Conservation (phyloP, 2,329 filamentous ascomycete species). For the Huntiella moniliformis region DNA sequence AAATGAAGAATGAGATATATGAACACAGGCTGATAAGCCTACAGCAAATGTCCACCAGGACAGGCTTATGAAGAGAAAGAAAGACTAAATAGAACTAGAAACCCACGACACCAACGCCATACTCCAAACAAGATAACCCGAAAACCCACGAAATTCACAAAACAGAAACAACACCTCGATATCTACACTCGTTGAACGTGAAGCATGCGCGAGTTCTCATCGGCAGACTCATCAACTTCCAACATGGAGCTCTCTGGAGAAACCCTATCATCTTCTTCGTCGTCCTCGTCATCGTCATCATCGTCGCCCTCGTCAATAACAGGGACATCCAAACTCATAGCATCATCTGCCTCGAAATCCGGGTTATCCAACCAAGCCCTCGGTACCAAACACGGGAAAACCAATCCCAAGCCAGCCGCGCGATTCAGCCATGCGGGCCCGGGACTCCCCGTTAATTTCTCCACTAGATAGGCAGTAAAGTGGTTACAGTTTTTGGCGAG, state of each 20-base stretch:
- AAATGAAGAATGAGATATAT: neutral
- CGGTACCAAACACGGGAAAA: slow-evolving; percentile 65
- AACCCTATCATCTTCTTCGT: slow-evolving; percentile 14
- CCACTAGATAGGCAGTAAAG: slow-evolving; percentile 61
- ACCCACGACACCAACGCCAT: neutral
- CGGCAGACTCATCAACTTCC: slow-evolving; percentile 31
- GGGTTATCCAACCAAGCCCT: slow-evolving; percentile 66
- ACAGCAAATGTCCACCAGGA: neutral
- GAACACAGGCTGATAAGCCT: slow-evolving; percentile 1
- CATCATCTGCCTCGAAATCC: slow-evolving; percentile 54
- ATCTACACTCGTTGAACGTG: neutral
- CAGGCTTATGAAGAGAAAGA: neutral
- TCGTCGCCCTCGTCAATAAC: slow-evolving; percentile 52
- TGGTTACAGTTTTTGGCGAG: slow-evolving; percentile 78
- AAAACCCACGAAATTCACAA: neutral
- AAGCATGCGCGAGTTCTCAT: slow-evolving; percentile 17
- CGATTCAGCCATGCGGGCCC: slow-evolving; percentile 65
- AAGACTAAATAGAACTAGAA: neutral
- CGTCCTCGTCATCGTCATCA: slow-evolving; percentile 38
- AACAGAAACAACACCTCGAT: neutral
- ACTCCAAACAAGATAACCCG: neutral
- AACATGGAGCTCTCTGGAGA: slow-evolving; percentile 30
- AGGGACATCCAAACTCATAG: slow-evolving; percentile 50
- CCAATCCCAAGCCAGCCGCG: slow-evolving; percentile 65
- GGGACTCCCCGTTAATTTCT: slow-evolving; percentile 48